Percentiles rank a stretch among this genome's conserved stretches.
Conservation (phyloP, 495 filamentous ascomycete species). For the Xylaria scruposa region DNA sequence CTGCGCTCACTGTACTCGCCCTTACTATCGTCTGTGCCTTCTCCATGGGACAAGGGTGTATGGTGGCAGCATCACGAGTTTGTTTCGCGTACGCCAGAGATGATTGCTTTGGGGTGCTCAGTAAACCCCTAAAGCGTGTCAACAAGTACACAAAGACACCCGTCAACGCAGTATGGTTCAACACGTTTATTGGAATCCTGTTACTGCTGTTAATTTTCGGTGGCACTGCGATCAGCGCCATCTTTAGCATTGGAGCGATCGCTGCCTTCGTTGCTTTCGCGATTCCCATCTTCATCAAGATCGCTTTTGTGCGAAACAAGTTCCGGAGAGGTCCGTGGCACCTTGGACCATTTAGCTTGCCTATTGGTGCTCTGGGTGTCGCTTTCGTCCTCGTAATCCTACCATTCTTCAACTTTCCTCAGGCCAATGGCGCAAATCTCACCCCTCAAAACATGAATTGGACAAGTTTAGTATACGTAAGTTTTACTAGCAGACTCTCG, state of each 20-base stretch:
- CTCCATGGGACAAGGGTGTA: conserved; percentile 83
- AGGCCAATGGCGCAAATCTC: conserved; percentile 62
- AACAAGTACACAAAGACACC: conserved; percentile 71
- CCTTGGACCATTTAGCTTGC: conserved; percentile 66
- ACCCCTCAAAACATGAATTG: conserved; percentile 72
- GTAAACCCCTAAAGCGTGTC: conserved; percentile 68
- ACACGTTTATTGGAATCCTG: conserved; percentile 66
- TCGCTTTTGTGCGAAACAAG: conserved; percentile 73
- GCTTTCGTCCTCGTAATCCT: conserved; percentile 74
- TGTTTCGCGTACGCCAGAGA: conserved; percentile 83
- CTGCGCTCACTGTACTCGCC: conserved; percentile 68
- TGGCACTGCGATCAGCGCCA: conserved; percentile 70
- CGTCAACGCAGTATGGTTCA: conserved; percentile 81
- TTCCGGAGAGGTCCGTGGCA: conserved; percentile 80
- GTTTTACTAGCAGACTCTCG: conserved; percentile 5
- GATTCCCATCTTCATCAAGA: conserved; percentile 75
- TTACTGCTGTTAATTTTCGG: conserved; percentile 74
- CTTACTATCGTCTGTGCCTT: conserved; percentile 80
- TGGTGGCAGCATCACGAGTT: conserved; percentile 80
- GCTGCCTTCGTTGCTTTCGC: conserved; percentile 78
- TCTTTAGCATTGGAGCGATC: conserved; percentile 80
- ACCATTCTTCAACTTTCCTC: conserved; percentile 76
- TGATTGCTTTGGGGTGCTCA: conserved; percentile 72
- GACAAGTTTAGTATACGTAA: conserved; percentile 75
- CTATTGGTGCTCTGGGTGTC: conserved; percentile 67